These are phyloP conservation scores for Diddensiella santjacobensis DNA, from an alignment of 805 yeast species.

Conservation along the genomic window DNA sequence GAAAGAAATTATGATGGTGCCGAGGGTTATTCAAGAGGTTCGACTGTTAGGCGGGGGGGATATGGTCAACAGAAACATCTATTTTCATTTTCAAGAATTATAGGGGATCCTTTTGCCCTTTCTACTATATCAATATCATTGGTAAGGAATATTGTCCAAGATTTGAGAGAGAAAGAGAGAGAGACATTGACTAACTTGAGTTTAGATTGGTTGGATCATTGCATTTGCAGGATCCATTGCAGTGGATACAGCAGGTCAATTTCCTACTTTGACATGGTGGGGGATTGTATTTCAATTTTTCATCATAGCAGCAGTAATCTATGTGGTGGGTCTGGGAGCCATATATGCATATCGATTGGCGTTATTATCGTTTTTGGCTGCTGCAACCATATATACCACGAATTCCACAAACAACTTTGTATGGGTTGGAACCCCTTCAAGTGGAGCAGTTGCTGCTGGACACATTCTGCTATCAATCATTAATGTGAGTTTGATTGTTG, in stretches of 20 bases:
- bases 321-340: constrained; percentile 56
- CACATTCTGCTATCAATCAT: constrained; percentile 76
- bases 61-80: neutral
- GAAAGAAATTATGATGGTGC: constrained; percentile 5
- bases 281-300: constrained; percentile 77
- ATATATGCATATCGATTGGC: constrained; percentile 61
- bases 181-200: too few species aligned
- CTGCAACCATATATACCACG: constrained; percentile 80
- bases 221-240: constrained; percentile 84
- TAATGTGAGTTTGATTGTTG: constrained; percentile 36
- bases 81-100: constrained; percentile 30
- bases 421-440: constrained; percentile 59
- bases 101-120: constrained; percentile 85
- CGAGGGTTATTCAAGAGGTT: neutral
- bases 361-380: constrained; percentile 52
- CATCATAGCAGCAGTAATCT: constrained; percentile 48
- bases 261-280: constrained; percentile 96
- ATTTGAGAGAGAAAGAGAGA: neutral
- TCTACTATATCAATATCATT: constrained; percentile 71
- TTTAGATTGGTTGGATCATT: constrained; percentile 80
- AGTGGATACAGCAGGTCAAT: constrained; percentile 36
- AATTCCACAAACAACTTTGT: constrained; percentile 79
- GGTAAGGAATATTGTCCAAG: constrained; percentile 17
- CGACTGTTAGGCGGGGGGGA: neutral
- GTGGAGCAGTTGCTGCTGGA: constrained; percentile 91